Evolutionary conservation across 768 basidiomycete genomes (phyloP), one percentile per base, ranked within the genome.

Genomic region (Rhodosporidiobolus odoratus): DNA sequence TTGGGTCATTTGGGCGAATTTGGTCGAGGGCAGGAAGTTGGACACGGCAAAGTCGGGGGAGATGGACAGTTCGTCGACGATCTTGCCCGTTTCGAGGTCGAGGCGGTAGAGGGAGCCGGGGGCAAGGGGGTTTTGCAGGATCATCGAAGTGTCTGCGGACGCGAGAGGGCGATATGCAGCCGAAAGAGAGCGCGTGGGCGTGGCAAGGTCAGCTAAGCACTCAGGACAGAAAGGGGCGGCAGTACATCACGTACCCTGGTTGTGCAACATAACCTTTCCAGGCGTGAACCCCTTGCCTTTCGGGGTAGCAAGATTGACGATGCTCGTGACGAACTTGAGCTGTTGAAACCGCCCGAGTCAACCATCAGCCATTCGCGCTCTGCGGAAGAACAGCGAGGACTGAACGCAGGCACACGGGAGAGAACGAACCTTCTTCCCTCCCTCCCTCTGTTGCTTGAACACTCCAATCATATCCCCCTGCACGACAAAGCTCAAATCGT

Each of bases 51-150:
- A 83, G 77, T 89, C 84, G 43, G 97, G 92, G 78, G 93, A 88
- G n/a, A 99, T 87, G 78, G 92, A 95, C 93, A 92, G 97, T 79
- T 99, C 96, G 78, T 99, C 96, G 30, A 98, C 92, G 37, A 99
- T 87, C 80, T 96, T 95, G 52, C 92, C 96, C 34, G 87, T 87
- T 80, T 95, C 81, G 71, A 99, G 85, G 81, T 99, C 96, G 85
- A 98, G 87, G 73, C 84, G 87, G 81, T 87, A 96, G 52, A 99
- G 81, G 0, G 92, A 88, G 76, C 91, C 86, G 5, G 89, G 87
- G 47, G 92, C 86, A 47, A 80, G 79, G 6, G 91, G 87, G 78
- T 96, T 89, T 86, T 91, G 90, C 65, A 99, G 79, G 63, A 99
- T 82, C 93, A 99, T 93, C 81, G 91, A 92, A 53, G 86, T 85